Percentiles rank a stretch among this genome's conserved stretches.
Conservation (phyloP, 768 basidiomycete genomes). For the Mycena venus region DNA sequence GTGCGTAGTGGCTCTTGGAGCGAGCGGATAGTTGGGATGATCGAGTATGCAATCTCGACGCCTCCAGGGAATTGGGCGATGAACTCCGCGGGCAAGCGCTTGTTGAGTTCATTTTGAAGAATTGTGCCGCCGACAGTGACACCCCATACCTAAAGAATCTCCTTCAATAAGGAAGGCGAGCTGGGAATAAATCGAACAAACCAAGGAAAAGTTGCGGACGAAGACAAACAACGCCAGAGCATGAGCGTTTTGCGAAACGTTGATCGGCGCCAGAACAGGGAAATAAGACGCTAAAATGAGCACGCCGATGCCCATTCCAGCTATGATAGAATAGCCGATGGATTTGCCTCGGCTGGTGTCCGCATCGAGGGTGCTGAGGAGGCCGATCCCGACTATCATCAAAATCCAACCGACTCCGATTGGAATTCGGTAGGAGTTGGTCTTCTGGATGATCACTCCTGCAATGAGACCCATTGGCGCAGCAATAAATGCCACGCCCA, state of each 20-base stretch:
- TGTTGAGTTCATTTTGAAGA: neutral
- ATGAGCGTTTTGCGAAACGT: constrained; percentile 53
- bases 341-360: neutral
- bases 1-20: neutral
- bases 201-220: constrained; percentile 33
- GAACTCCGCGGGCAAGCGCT: neutral
- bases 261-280: constrained; percentile 62
- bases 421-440: neutral
- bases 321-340: constrained; percentile 39
- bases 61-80: neutral
- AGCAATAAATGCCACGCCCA: neutral
- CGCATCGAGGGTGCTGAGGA: constrained; percentile 10
- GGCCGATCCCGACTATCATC: constrained; percentile 1
- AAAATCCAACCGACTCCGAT: neutral
- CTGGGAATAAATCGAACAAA: neutral
- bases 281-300: constrained; percentile 47
- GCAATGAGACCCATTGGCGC: neutral
- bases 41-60: neutral
- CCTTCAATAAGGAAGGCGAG: neutral
- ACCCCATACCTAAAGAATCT: neutral
- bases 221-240: constrained; percentile 61
- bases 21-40: neutral
- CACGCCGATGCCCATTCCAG: constrained; percentile 39
- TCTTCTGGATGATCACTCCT: neutral
- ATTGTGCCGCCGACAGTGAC: neutral